Conservation (phyloP, 495 filamentous ascomycete genomes). For the Aspergillus coremiiformis region DNA sequence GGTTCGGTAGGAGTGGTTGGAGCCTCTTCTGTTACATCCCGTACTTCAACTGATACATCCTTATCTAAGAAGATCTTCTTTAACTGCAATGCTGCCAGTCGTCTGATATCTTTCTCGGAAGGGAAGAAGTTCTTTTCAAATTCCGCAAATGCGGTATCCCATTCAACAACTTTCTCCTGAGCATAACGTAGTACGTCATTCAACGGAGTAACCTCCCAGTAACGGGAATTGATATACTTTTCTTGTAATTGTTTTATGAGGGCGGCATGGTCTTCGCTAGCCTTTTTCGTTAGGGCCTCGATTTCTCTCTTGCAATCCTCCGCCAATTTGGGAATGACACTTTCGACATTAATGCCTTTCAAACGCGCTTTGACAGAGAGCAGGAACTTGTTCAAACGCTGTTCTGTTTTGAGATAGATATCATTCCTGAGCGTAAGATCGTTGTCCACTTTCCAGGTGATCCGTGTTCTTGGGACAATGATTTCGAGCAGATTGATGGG, state of each 20-base stretch:
- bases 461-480: conserved; percentile 75
- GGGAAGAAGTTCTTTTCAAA: conserved; percentile 94
- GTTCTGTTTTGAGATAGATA: conserved; percentile 69
- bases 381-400: conserved; percentile 79
- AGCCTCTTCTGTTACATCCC: conserved; percentile 55
- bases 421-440: conserved; percentile 89
- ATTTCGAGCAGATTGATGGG: conserved; percentile 90
- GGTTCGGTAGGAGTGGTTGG: conserved; percentile 34
- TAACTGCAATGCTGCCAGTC: conserved; percentile 83
- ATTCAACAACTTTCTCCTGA: conserved; percentile 87
- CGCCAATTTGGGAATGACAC: conserved; percentile 74
- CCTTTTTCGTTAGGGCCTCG: conserved; percentile 63
- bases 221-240: conserved; percentile 84
- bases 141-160: conserved; percentile 81
- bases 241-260: conserved; percentile 74
- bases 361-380: conserved; percentile 73
- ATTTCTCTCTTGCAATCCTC: conserved; percentile 77
- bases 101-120: conserved; percentile 93
- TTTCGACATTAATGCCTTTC: conserved; percentile 82
- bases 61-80: conserved; percentile 90
- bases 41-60: conserved; percentile 64
- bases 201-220: conserved; percentile 91
- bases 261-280: conserved; percentile 68
- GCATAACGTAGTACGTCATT: conserved; percentile 81
- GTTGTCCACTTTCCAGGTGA: conserved; percentile 96